phyloP scores from a whole-genome alignment of 106 monocot genomes.

The Allium sativum region DNA sequence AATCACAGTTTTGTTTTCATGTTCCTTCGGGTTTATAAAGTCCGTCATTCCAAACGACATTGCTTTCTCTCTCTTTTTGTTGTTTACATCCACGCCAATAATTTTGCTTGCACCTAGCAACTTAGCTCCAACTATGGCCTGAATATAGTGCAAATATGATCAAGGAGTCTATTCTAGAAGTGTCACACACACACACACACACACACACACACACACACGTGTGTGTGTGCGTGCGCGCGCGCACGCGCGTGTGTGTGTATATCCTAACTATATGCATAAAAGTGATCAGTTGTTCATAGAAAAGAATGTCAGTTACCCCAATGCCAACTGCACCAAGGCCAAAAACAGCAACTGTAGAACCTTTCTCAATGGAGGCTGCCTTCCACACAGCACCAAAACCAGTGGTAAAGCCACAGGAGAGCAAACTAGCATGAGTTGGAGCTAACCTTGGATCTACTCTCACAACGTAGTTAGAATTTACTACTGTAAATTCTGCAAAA shows the following conservation, averaged over 20 bases:
- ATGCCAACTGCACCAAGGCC: slow-evolving; percentile 5
- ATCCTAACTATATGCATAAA: no score
- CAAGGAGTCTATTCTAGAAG: no score
- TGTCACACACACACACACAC: no score
- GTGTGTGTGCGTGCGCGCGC: no score
- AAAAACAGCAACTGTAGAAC: slow-evolving; percentile 5
- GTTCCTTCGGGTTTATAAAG: slow-evolving; percentile 4
- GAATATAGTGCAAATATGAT: no score
- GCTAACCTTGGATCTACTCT: slow-evolving; percentile 40
- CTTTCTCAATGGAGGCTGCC: neutral
- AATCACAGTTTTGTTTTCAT: neutral
- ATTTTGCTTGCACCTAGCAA: slow-evolving; percentile 11
- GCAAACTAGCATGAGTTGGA: slow-evolving; percentile 58
- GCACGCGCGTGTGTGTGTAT: no score
- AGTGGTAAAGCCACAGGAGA: slow-evolving; percentile 83
- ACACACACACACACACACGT: neutral
- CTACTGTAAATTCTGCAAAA: slow-evolving; percentile 86
- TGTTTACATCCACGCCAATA: slow-evolving; percentile 2
- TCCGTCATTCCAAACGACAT: slow-evolving; percentile 5
- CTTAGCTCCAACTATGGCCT: slow-evolving; percentile 6
- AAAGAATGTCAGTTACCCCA: no score
- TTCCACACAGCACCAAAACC: slow-evolving; percentile 25
- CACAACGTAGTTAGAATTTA: slow-evolving; percentile 41
- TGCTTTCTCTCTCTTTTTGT: slow-evolving; percentile 1
- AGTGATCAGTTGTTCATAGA: no score